These are phyloP conservation scores for Albifimbria verrucaria DNA, from an alignment of 2,329 filamentous ascomycete species.

Conservation along the genomic window DNA sequence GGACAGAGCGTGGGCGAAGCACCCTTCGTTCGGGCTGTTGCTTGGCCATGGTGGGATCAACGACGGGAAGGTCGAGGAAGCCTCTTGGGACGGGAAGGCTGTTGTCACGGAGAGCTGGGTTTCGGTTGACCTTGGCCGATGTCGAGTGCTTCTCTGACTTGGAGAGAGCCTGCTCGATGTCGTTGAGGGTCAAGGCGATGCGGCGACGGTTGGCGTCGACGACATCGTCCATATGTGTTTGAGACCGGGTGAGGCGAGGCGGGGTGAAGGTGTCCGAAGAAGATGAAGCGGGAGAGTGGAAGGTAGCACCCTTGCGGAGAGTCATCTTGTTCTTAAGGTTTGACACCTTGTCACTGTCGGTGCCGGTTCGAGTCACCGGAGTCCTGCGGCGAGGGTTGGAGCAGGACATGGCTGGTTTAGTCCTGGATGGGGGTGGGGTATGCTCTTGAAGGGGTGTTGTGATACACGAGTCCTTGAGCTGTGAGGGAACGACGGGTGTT, in stretches of 20 bases:
- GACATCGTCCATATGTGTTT: conserved; percentile 69
- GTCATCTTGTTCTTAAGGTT: conserved; percentile 34
- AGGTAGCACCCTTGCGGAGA: conserved; percentile 70
- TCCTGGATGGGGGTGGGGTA: conserved; percentile 22
- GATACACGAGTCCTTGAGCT: conserved; percentile 28
- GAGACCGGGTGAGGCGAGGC: conserved; percentile 61
- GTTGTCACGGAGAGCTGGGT: conserved; percentile 45
- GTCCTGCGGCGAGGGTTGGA: conserved; percentile 46
- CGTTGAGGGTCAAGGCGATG: conserved; percentile 62
- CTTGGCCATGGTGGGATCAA: conserved; percentile 44
- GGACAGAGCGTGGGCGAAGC: conserved; percentile 51
- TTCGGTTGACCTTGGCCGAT: conserved; percentile 28
- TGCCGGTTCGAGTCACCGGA: conserved; percentile 36
- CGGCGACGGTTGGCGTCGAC: conserved; percentile 67
- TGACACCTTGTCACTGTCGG: conserved; percentile 26
- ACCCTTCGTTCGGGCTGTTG: conserved; percentile 43
- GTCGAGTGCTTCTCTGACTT: conserved; percentile 36
- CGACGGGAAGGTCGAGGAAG: conserved; percentile 55
- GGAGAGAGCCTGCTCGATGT: conserved; percentile 61
- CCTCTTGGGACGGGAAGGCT: conserved; percentile 58
- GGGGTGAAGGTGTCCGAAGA: conserved; percentile 42
- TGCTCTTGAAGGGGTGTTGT: conserved; percentile 4
- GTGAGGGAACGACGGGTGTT: conserved; percentile 22
- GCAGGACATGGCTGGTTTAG: conserved; percentile 43
- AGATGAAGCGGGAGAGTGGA: conserved; percentile 48